Conservation (phyloP, 108 stramenopile species). For the Nitzschia inconspicua region DNA sequence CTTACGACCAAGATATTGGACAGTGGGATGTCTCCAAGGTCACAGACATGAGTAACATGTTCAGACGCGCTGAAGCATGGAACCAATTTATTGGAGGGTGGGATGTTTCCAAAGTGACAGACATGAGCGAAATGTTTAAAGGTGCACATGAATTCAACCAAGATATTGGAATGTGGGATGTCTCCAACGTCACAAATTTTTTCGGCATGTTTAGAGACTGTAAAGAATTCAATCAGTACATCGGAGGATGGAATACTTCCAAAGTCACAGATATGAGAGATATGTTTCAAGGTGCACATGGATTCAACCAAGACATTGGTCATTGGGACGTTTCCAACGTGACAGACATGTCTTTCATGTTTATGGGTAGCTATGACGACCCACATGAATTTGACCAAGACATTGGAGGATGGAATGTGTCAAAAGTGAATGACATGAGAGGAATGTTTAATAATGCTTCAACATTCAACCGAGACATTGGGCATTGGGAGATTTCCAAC, state of each 20-base stretch:
- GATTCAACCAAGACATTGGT: slow-evolving; percentile 28
- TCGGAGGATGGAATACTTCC: slow-evolving; percentile 17
- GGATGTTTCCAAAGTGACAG: too few species aligned
- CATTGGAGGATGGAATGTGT: slow-evolving; percentile 15
- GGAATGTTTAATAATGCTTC: slow-evolving; percentile 26
- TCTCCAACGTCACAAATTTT: slow-evolving; percentile 22
- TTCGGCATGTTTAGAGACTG: slow-evolving; percentile 19
- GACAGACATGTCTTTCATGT: slow-evolving; percentile 14
- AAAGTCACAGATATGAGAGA: slow-evolving; percentile 10
- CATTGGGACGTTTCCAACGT: slow-evolving; percentile 23
- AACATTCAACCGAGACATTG: slow-evolving; percentile 24
- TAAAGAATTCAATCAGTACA: slow-evolving; percentile 23
- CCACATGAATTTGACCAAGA: slow-evolving; percentile 4
- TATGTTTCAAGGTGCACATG: slow-evolving; percentile 23
- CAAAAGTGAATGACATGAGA: slow-evolving; percentile 18
- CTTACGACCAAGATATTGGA: too few species aligned
- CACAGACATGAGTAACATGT: too few species aligned
- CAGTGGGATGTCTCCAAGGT: too few species aligned
- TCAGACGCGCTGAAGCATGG: too few species aligned
- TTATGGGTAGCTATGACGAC: too few species aligned
- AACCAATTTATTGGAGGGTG: too few species aligned
- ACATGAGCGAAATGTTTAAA: slow-evolving; percentile 19
- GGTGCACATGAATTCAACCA: not conserved
- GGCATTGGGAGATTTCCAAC: slow-evolving; percentile 9
- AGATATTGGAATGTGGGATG: slow-evolving; percentile 25